Conservation (phyloP, 2,329 filamentous ascomycete genomes). For the Arachnopeziza araneosa region DNA sequence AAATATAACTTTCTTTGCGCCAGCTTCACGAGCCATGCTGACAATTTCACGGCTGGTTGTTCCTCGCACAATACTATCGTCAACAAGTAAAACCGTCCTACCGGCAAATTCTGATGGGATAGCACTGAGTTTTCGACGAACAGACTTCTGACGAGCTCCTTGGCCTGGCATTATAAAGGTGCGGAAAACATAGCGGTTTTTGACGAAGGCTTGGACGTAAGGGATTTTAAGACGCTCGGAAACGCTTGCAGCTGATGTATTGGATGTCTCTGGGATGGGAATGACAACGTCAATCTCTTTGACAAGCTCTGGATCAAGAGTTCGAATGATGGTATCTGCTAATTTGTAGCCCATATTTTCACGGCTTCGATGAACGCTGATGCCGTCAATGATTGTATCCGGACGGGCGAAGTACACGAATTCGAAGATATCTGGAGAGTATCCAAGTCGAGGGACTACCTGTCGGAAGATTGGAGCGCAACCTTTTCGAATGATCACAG, state of each 20-base stretch:
- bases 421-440: conserved; percentile 83
- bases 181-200: conserved; percentile 83
- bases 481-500: conserved; percentile 80
- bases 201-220: conserved; percentile 77
- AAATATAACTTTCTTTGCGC: conserved; percentile 77
- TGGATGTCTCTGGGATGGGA: conserved; percentile 77
- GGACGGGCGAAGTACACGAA: conserved; percentile 83
- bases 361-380: conserved; percentile 76
- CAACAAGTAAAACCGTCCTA: conserved; percentile 75
- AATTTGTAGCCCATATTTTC: conserved; percentile 83
- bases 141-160: conserved; percentile 72
- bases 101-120: conserved; percentile 81
- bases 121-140: conserved; percentile 82
- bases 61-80: conserved; percentile 85
- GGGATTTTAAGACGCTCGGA: conserved; percentile 72
- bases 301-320: conserved; percentile 63
- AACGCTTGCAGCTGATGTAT: conserved; percentile 71
- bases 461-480: conserved; percentile 68
- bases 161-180: conserved; percentile 88
- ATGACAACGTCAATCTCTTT: conserved; percentile 79
- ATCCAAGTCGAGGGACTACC: conserved; percentile 60
- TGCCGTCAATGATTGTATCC: conserved; percentile 79
- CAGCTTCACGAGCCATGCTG: conserved; percentile 77
- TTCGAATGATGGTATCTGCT: conserved; percentile 63
- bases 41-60: conserved; percentile 78